Conservation (phyloP, 805 yeast species). For the Cyberlindnera mississippiensis region DNA sequence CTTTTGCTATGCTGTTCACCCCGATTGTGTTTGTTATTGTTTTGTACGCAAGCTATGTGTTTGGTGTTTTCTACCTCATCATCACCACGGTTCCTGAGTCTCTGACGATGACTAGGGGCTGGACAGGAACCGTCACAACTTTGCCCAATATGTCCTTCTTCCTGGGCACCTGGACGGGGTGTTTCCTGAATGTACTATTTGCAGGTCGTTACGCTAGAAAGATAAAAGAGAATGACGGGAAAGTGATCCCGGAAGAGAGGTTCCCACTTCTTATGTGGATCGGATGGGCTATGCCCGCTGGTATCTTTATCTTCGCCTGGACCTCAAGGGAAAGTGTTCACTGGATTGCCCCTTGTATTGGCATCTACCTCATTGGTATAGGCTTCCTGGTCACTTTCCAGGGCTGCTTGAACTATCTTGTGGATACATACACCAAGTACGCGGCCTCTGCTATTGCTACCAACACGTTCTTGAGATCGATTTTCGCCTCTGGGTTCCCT, state of each 20-base stretch:
- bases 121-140: conserved; percentile 32
- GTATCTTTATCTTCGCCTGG: conserved; percentile 64
- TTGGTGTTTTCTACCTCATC: conserved; percentile 43
- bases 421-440: conserved; percentile 53
- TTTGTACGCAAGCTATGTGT: conserved; percentile 45
- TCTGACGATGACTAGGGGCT: conserved; percentile 27
- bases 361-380: conserved; percentile 47
- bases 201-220: conserved; percentile 31
- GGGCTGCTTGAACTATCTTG: conserved; percentile 55
- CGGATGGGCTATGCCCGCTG: conserved; percentile 44
- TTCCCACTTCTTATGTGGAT: conserved; percentile 49
- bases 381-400: conserved; percentile 57
- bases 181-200: conserved; percentile 31
- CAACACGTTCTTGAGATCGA: conserved; percentile 54
- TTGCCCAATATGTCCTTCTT: conserved; percentile 36
- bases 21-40: conserved; percentile 39
- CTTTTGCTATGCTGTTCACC: conserved; percentile 19
- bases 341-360: conserved; percentile 58
- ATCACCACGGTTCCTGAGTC: conserved; percentile 42
- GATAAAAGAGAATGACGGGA: conserved; percentile 39
- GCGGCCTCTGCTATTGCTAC: conserved; percentile 68
- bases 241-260: conserved; percentile 57
- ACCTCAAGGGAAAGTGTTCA: conserved; percentile 41
- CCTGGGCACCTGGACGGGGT: conserved; percentile 35
- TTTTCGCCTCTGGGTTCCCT: conserved; percentile 60